A percentile compares a stretch with the other conserved stretches of the same genome.
Conservation (phyloP, 345 rosid species). For the Noccaea bulbosa region DNA sequence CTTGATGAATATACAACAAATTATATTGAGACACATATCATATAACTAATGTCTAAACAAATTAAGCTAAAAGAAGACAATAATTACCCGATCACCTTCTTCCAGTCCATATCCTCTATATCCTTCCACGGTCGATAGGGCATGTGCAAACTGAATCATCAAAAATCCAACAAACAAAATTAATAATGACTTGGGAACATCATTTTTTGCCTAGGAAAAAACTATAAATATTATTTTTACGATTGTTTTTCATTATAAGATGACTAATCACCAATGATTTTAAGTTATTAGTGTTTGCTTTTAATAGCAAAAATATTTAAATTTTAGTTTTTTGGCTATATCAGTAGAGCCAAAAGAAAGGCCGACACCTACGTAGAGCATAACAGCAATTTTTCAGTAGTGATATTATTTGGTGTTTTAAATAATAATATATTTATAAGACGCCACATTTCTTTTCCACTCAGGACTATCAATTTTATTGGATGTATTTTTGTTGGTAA, state of each 20-base stretch:
- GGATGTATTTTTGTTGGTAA: not conserved
- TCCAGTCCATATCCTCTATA: conserved; percentile 45
- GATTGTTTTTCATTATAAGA: not conserved
- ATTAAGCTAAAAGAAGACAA: not conserved
- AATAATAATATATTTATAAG: too few relatives aligned
- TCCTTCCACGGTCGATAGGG: conserved; percentile 58
- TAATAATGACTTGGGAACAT: not conserved
- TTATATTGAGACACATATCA: not conserved
- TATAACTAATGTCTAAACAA: not conserved
- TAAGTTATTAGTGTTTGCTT: too few relatives aligned
- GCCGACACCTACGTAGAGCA: conserved; percentile 15
- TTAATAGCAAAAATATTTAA: too few relatives aligned
- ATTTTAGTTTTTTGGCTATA: too few relatives aligned
- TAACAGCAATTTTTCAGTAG: not conserved
- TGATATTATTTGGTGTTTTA: too few relatives aligned
- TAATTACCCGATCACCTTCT: conserved; percentile 40
- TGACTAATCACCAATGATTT: not conserved
- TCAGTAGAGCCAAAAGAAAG: not conserved
- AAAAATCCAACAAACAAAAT: conserved; percentile 15
- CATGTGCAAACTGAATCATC: conserved; percentile 57
- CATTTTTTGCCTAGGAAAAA: not conserved
- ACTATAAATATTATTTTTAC: not conserved
- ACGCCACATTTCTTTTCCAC: too few relatives aligned
- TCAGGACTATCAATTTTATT: too few relatives aligned
- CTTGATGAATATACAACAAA: not conserved